Evolutionary conservation across 768 basidiomycete genomes (phyloP), one percentile per base, ranked within the genome.

Genomic region (Rhizopogon vinicolor): DNA sequence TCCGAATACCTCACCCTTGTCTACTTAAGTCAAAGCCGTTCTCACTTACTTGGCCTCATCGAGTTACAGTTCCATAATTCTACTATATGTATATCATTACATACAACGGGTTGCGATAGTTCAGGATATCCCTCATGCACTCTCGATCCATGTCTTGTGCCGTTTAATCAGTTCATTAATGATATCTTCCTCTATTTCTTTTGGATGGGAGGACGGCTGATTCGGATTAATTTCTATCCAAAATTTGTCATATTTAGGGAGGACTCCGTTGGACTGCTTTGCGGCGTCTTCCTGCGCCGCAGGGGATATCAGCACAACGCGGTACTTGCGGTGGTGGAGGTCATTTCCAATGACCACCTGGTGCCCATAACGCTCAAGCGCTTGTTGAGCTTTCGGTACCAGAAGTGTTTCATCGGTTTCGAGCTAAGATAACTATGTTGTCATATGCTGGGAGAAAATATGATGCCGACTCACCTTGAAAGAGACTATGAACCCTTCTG

Each of bases 281-380:
- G 62, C 53, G n/a, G 39, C 14, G 29, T 53, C 35, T 25, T 53
- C n/a, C 5, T 58, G 58, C 57, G 51, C 62, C 59, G 53, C 66
- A 56, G 58, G 83, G 18, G 90, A 89, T 31, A 99, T 88, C 64
- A 98, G 89, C 5, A 96, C 91, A 53, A 99, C 96, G 67, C 94
- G 89, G 59, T 81, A 81, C 69, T 99, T 99, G 51, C 97, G 83
- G 39, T 82, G 81, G 65, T 94, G 83, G n/a, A 99, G 84, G 58
- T 93, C 89, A 70, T 99, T 99, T 18, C 93, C 97, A 58, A 99
- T 92, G 52, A 99, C 97, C 29, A 97, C 85, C 67, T 98, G 95
- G 68, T 98, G 97, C 1, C 95, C 94, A 69, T 98, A 99, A 25
- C 95, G 84, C 57, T 93, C 86, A 35, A 98, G 81, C 1, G 97